A percentile compares a stretch with the other conserved stretches of the same genome.
Conservation (phyloP, 108 stramenopile species). For the Halocafeteria seosinensis region DNA sequence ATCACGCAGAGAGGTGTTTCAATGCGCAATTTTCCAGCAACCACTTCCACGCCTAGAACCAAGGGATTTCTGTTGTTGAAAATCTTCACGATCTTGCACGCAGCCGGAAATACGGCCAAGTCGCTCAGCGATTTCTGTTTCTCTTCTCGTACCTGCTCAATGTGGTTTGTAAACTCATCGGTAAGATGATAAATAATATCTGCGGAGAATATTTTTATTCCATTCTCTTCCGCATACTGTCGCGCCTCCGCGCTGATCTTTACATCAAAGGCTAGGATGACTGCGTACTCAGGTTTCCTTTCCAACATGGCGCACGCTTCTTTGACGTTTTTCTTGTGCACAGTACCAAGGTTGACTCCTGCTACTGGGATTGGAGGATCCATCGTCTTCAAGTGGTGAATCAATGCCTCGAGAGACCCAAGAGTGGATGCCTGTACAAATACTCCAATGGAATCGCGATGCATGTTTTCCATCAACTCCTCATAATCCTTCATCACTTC, state of each 20-base stretch:
- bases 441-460: slow-evolving; percentile 79
- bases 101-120: slow-evolving; percentile 54
- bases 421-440: slow-evolving; percentile 95
- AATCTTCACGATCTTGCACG: slow-evolving; percentile 77
- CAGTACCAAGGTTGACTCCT: slow-evolving; percentile 78
- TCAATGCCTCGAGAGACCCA: slow-evolving; percentile 89
- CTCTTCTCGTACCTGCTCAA: slow-evolving; percentile 56
- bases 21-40: slow-evolving; percentile 80
- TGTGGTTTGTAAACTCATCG: slow-evolving; percentile 80
- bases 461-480: slow-evolving; percentile 56
- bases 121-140: slow-evolving; percentile 59
- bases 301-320: slow-evolving; percentile 94
- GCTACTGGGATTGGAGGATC: slow-evolving; percentile 85
- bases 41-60: slow-evolving; percentile 81
- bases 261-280: slow-evolving; percentile 94
- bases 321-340: slow-evolving; percentile 92
- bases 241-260: slow-evolving; percentile 70
- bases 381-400: slow-evolving; percentile 61
- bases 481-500: slow-evolving; percentile 87
- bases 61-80: slow-evolving; percentile 98
- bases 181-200: slow-evolving; percentile 99
- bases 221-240: slow-evolving; percentile 65
- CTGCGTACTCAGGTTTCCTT: slow-evolving; percentile 69
- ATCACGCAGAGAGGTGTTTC: slow-evolving; percentile 90
- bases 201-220: slow-evolving; percentile 88